These are phyloP conservation scores for Coemansia aciculifera DNA, from an alignment of 192 early-diverging fungal species.

Conservation along the genomic window DNA sequence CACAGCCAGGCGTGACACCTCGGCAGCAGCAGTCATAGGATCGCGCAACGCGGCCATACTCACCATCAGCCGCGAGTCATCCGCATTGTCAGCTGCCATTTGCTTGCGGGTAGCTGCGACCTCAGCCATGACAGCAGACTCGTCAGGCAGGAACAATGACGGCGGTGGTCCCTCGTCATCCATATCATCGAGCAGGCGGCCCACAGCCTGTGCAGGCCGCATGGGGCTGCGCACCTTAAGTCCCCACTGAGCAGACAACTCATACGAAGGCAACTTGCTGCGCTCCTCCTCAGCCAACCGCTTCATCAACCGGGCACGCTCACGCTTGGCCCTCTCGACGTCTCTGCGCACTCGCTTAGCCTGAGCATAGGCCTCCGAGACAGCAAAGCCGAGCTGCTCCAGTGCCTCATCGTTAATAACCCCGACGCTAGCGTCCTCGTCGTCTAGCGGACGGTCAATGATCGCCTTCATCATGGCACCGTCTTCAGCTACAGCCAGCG, in stretches of 20 bases:
- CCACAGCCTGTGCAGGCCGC: conserved; percentile 19
- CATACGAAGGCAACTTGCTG: conserved; percentile 44
- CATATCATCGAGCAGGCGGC: conserved; percentile 8
- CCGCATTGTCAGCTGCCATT: background rate
- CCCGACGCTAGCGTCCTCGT: conserved; percentile 9
- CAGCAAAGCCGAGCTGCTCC: conserved; percentile 33
- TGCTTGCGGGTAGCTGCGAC: conserved; percentile 8
- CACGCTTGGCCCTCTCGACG: conserved; percentile 22
- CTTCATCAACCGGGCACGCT: conserved; percentile 41
- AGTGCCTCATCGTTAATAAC: conserved; percentile 30
- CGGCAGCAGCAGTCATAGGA: conserved; percentile 13
- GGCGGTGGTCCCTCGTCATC: conserved; percentile 34
- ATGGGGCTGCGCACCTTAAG: conserved; percentile 38
- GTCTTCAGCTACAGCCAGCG: conserved; percentile 35
- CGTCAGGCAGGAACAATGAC: conserved; percentile 38
- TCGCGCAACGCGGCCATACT: conserved; percentile 16
- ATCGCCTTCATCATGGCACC: conserved; percentile 42
- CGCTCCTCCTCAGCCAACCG: conserved; percentile 39
- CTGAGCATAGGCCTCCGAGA: conserved; percentile 29
- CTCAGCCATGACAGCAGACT: conserved; percentile 29
- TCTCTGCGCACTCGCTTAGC: conserved; percentile 36
- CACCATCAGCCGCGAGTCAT: background rate
- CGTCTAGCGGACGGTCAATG: conserved; percentile 36
- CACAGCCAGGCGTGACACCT: conserved; percentile 22
- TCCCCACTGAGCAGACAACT: conserved; percentile 40